Percentiles rank a stretch among this genome's conserved stretches.
phyloP scores from a whole-genome alignment of 2,329 filamentous ascomycete genomes.

The Falciphora oryzae region DNA sequence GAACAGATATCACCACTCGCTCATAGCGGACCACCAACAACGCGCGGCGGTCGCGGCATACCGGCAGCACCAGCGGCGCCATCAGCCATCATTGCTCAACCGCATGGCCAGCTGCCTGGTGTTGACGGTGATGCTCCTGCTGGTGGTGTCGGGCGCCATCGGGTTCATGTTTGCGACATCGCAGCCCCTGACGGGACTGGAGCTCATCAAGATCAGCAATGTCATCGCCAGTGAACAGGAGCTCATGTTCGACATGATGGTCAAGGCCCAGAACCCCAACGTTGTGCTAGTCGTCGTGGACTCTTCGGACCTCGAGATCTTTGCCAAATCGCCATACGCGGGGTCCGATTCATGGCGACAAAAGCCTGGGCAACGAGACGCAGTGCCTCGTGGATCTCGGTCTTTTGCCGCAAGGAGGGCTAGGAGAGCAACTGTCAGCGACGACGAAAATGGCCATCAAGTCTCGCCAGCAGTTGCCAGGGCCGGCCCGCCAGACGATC shows the following conservation, averaged over 20 bases:
- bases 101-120: conserved; percentile 83
- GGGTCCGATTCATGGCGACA: conserved; percentile 50
- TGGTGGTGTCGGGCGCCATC: conserved; percentile 79
- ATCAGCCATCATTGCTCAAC: conserved; percentile 55
- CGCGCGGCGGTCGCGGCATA: conserved; percentile 51
- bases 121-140: conserved; percentile 71
- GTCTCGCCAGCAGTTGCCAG: background rate
- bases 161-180: conserved; percentile 90
- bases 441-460: background rate
- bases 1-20: conserved; percentile 4
- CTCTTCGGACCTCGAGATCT: conserved; percentile 84
- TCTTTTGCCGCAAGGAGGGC: conserved; percentile 3
- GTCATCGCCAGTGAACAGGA: conserved; percentile 92
- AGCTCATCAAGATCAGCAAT: conserved; percentile 75
- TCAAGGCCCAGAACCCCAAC: conserved; percentile 88
- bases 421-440: background rate
- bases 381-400: background rate
- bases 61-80: conserved; percentile 31
- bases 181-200: conserved; percentile 74
- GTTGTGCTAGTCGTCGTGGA: conserved; percentile 82
- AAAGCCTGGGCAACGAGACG: background rate
- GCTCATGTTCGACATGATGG: conserved; percentile 86
- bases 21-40: background rate
- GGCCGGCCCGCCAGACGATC: conserved; percentile 24
- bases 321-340: conserved; percentile 88